Conservation (phyloP, 208 protist species). For the Trypanosoma avium region DNA sequence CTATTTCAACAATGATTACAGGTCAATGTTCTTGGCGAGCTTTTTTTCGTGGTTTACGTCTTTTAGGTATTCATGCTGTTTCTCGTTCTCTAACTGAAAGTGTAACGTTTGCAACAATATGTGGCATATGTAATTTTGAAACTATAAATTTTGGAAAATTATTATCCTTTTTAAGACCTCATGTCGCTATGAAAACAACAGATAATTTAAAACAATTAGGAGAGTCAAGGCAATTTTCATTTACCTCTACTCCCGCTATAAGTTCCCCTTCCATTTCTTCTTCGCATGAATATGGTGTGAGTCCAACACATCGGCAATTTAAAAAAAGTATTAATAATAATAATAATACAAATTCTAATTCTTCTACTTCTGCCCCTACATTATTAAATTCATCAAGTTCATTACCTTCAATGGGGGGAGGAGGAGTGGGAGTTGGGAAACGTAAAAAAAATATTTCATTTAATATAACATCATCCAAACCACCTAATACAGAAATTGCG, state of each 20-base stretch:
- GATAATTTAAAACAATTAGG: background rate
- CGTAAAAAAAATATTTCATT: no score
- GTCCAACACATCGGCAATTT: no score
- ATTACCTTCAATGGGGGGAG: no score
- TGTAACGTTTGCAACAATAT: conserved; percentile 34
- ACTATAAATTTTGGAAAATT: conserved; percentile 40
- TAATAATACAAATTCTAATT: no score
- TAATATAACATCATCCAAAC: no score
- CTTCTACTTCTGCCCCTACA: no score
- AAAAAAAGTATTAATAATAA: no score
- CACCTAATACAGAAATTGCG: no score
- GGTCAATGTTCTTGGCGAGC: conserved; percentile 45
- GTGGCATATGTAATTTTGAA: conserved; percentile 38
- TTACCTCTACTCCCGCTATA: background rate
- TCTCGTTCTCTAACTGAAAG: conserved; percentile 29
- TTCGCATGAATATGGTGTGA: no score
- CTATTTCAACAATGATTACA: conserved; percentile 12
- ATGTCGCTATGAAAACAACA: conserved; percentile 14
- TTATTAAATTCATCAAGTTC: no score
- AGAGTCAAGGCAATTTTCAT: background rate
- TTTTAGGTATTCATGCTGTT: conserved; percentile 38
- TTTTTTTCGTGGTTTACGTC: conserved; percentile 47
- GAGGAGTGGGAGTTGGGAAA: no score
- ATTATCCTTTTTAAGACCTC: conserved; percentile 35
- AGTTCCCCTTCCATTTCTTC: background rate